Conservation (phyloP, 805 yeast species). For the Zygosaccharomyces bisporus region DNA sequence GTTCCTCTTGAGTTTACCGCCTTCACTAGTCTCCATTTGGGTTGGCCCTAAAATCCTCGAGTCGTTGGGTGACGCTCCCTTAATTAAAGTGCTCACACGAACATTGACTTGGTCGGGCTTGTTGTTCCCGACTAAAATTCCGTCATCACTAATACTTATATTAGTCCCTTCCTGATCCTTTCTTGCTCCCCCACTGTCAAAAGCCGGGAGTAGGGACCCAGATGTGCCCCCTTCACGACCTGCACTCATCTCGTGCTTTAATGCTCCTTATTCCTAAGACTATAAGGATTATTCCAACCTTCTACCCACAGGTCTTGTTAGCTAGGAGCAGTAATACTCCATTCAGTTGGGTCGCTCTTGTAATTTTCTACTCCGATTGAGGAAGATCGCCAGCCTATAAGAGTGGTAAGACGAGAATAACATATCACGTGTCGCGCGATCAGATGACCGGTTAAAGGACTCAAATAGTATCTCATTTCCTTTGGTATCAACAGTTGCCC, state of each 20-base stretch:
- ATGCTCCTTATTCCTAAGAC: constrained; percentile 2
- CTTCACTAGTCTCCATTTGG: constrained; percentile 20
- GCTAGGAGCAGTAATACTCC: not conserved
- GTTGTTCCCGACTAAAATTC: not conserved
- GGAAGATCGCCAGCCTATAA: not conserved
- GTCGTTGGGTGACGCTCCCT: constrained; percentile 28
- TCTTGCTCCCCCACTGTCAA: not conserved
- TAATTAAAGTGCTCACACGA: constrained; percentile 14
- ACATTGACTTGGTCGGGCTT: constrained; percentile 7
- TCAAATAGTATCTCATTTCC: not conserved
- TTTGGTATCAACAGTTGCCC: not conserved
- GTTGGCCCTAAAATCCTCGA: constrained; percentile 23
- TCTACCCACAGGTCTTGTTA: not conserved
- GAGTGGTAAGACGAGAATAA: not conserved
- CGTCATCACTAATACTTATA: constrained; percentile 2
- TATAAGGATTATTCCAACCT: not conserved
- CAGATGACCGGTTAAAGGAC: not conserved
- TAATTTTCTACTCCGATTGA: constrained; percentile 6
- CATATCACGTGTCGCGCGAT: not conserved
- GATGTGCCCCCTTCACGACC: constrained; percentile 6
- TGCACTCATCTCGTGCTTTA: constrained; percentile 7
- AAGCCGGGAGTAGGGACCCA: constrained; percentile 6
- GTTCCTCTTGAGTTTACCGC: constrained; percentile 32
- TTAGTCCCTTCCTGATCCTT: not conserved
- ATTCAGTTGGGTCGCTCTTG: not conserved